Percentiles rank a stretch among this genome's conserved stretches.
phyloP scores from a whole-genome alignment of 495 filamentous ascomycete species.

The Tuber indicum region DNA sequence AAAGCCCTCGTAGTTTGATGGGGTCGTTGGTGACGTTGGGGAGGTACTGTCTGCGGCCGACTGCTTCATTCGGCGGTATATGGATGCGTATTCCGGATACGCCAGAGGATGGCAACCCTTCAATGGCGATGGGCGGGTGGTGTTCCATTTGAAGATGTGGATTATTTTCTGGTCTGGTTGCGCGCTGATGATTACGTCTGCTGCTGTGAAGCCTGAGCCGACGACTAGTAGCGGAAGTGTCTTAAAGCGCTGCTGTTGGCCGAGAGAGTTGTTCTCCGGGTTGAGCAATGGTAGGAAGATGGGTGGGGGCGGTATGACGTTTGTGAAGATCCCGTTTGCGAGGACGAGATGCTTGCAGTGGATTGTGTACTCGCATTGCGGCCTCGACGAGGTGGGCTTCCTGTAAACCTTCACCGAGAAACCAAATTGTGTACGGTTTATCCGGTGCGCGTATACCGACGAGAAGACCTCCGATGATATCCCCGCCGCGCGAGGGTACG shows the following conservation, averaged over 20 bases:
- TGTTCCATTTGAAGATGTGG: constrained; percentile 59
- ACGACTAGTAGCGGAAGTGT: constrained; percentile 51
- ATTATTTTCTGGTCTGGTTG: constrained; percentile 51
- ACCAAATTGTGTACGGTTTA: constrained; percentile 47
- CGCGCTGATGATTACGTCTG: constrained; percentile 57
- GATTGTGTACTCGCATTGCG: constrained; percentile 47
- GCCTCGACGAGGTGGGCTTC: constrained; percentile 43
- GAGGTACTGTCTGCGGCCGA: constrained; percentile 43
- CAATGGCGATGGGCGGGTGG: constrained; percentile 54
- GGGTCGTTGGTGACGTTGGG: constrained; percentile 3
- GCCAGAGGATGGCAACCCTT: constrained; percentile 58
- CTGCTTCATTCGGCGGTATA: constrained; percentile 60
- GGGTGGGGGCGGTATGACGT: constrained; percentile 51
- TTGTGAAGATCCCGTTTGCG: constrained; percentile 59
- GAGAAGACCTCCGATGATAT: constrained; percentile 52
- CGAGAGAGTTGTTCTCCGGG: neutral
- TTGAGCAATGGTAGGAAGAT: constrained; percentile 46
- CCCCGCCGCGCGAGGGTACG: constrained; percentile 52
- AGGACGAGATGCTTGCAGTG: constrained; percentile 57
- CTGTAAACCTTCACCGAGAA: constrained; percentile 44
- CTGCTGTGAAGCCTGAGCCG: constrained; percentile 61
- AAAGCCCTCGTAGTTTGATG: constrained; percentile 52
- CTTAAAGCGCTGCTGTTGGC: constrained; percentile 5
- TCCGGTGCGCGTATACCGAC: constrained; percentile 45
- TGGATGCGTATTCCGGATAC: constrained; percentile 61